A percentile compares a stretch with the other conserved stretches of the same genome.
phyloP scores from a whole-genome alignment of 495 filamentous ascomycete species.

The Tuber magnatum region DNA sequence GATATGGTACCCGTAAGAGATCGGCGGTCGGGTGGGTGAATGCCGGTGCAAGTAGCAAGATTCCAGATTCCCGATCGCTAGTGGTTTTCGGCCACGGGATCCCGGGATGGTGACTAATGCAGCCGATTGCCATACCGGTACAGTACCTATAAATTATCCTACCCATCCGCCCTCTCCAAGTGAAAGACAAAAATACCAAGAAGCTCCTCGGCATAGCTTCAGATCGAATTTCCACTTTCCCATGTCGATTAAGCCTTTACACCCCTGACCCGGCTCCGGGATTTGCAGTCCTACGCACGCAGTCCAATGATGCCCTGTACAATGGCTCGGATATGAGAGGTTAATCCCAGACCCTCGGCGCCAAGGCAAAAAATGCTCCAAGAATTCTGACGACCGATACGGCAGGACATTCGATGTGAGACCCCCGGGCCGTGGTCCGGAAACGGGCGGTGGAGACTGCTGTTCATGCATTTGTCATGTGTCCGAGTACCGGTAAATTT shows the following conservation, averaged over 20 bases:
- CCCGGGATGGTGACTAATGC: neutral
- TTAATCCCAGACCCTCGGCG: neutral
- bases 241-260: neutral
- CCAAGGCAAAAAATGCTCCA: neutral
- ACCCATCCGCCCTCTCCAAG: neutral
- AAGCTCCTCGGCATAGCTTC: neutral
- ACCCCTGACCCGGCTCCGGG: neutral
- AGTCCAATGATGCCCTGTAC: neutral
- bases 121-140: neutral
- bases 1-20: neutral
- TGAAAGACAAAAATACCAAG: neutral
- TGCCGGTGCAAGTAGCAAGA: too few relatives aligned
- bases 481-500: too few relatives aligned
- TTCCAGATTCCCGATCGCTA: neutral
- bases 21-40: too few relatives aligned
- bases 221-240: neutral
- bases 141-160: too few relatives aligned
- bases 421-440: neutral
- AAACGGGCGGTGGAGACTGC: neutral
- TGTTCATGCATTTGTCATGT: too few relatives aligned
- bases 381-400: neutral
- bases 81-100: neutral
- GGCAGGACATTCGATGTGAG: neutral
- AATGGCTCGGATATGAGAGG: neutral
- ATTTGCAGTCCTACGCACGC: neutral